Evolutionary conservation across 2,329 filamentous ascomycete species (phyloP).

Genomic region (Colletotrichum sojae): DNA sequence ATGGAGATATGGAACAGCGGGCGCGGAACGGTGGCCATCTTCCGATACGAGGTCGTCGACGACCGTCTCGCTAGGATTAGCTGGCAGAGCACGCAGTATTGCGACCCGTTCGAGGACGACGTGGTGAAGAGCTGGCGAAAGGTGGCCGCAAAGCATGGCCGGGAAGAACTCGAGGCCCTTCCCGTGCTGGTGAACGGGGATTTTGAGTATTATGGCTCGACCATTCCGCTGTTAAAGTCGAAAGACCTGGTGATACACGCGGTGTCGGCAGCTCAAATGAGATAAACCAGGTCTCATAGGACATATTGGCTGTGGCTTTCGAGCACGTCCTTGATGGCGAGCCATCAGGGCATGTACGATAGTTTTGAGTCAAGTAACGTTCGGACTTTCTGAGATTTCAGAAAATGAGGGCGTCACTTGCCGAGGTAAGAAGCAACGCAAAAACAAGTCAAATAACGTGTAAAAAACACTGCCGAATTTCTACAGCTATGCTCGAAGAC

Average conservation of each 20-base stretch:
- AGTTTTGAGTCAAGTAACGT: too few relatives aligned
- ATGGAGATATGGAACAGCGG: conserved; percentile 18
- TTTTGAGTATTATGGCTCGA: conserved; percentile 12
- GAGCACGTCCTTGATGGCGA: too few relatives aligned
- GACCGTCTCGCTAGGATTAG: neutral
- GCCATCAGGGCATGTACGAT: too few relatives aligned
- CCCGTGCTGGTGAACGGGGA: neutral
- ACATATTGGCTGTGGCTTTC: too few relatives aligned
- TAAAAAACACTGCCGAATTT: too few relatives aligned
- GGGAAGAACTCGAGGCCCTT: neutral
- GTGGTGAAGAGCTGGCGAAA: neutral
- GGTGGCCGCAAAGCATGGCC: neutral
- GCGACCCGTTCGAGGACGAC: neutral
- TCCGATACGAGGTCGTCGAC: neutral
- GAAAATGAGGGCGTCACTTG: too few relatives aligned
- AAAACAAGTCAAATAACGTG: too few relatives aligned
- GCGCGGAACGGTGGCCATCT: neutral
- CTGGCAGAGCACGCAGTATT: conserved; percentile 5
- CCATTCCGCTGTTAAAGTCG: neutral
- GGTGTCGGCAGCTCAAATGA: conserved; percentile 8
- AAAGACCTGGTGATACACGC: neutral
- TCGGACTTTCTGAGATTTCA: too few relatives aligned
- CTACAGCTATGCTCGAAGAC: too few relatives aligned
- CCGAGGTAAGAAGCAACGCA: too few relatives aligned
- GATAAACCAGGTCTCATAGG: neutral